Base-by-base conservation (phyloP, 495 filamentous ascomycete genomes). In the Geoglossum glabrum region DNA sequence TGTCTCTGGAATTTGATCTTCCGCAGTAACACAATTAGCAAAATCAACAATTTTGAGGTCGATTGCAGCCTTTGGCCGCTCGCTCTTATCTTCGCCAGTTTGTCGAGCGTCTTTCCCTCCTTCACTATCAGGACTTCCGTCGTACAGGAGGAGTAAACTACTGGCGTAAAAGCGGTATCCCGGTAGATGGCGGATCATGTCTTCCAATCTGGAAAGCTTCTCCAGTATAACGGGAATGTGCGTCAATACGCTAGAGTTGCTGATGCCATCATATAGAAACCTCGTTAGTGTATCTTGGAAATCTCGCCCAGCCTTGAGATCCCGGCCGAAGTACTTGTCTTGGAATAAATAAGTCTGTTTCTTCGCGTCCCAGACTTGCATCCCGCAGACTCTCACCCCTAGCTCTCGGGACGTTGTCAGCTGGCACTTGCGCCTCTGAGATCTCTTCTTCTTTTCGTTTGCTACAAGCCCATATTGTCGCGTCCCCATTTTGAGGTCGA, bases 401-500 rank as follows among this genome's bases (percentile, higher is more conserved):
- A 97, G 76, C 70, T 90, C 81, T 59, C 83, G 82, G 2, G 92
- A 96, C 0, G 92, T 98, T 6, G 92, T 98, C 58, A 78, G 81
- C 60, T 86, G 85, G 66, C 90, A 95, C 68, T 98, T 98, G 55
- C 83, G 82, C 51, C 85, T 79, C 68, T 98, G 92, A 0, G 92
- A 96, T 57, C 85, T 82, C 58, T 87, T 86, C 67, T 98, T 98
- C 70, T 92, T 90, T 43, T 90, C 82, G 54, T 76, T 79, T 9
- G 92, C 92, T 60, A 96, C 90, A n/a, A 96, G 78, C 15, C 92
- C 92, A 69, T 96, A 96, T 67, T 98, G 92, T 3, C 92, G 81
- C n/a, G 92, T 98, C 11, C 92, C 92, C 92, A 98, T 98, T 68
- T 98, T 98, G 59, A 98, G 74, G 68, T 98, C 92, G 63, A 98